Evolutionary conservation across 768 basidiomycete genomes (phyloP).

Genomic region (Favolaschia claudopus): DNA sequence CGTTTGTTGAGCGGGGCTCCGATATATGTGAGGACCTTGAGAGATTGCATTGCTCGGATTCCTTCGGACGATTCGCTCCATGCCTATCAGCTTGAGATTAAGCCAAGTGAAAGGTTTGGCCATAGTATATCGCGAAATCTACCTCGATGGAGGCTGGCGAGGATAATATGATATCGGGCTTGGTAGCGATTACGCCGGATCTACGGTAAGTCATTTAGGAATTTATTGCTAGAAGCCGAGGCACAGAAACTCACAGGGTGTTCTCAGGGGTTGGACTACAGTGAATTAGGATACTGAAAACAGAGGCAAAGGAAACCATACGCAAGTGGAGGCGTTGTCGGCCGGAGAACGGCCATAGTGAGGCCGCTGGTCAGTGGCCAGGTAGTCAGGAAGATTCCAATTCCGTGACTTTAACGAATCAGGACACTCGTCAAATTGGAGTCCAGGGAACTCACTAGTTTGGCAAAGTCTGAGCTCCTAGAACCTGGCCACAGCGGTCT

Average conservation of each 20-base stretch:
- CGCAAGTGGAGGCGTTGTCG: background rate
- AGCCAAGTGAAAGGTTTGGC: background rate
- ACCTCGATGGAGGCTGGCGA: slow-evolving; percentile 5
- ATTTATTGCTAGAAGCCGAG: background rate
- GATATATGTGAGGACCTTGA: background rate
- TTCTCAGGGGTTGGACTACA: background rate
- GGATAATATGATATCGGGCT: slow-evolving; percentile 1
- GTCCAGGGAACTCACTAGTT: background rate
- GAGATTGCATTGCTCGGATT: background rate
- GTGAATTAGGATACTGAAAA: background rate
- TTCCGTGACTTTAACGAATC: background rate
- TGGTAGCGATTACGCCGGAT: background rate
- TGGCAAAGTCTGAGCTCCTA: background rate
- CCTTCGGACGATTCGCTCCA: slow-evolving; percentile 8
- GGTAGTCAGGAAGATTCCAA: background rate
- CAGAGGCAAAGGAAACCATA: background rate
- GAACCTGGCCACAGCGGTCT: slow-evolving; percentile 3
- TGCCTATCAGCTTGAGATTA: background rate
- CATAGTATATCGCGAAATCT: background rate
- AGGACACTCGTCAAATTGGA: background rate
- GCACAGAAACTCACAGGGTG: background rate
- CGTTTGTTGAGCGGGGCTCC: slow-evolving; percentile 9
- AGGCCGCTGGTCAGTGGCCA: background rate
- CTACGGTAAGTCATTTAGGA: background rate
- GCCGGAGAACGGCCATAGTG: background rate